phyloP scores from a whole-genome alignment of 1,284 basidiomycete species.

The Salmacisia buchloeana region DNA sequence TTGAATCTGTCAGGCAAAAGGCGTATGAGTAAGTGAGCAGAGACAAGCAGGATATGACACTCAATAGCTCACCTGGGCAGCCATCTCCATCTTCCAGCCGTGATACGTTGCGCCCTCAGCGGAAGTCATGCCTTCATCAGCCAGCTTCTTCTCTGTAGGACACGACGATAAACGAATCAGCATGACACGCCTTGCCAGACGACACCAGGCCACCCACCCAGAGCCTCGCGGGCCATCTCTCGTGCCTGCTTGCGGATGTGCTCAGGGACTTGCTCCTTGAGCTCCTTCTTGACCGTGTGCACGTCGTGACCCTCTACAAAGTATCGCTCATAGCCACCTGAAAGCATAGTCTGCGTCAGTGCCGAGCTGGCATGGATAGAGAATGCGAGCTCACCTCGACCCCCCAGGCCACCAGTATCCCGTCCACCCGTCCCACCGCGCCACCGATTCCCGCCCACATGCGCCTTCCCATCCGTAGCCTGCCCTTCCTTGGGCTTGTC shows the following conservation, averaged over 20 bases:
- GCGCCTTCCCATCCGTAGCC: conserved; percentile 41
- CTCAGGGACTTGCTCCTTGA: conserved; percentile 50
- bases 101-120: conserved; percentile 44
- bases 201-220: conserved; percentile 21
- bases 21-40: neutral
- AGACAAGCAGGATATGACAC: neutral
- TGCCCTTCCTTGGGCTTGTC: conserved; percentile 50
- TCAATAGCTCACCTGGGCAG: conserved; percentile 2
- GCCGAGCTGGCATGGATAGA: neutral
- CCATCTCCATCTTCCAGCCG: conserved; percentile 35
- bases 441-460: conserved; percentile 52
- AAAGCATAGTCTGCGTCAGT: neutral
- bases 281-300: conserved; percentile 43
- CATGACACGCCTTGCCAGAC: neutral
- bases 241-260: conserved; percentile 49
- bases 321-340: conserved; percentile 35
- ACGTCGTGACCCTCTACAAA: conserved; percentile 46
- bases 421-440: conserved; percentile 51
- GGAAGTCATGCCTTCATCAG: conserved; percentile 45
- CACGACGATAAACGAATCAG: neutral
- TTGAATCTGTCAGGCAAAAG: conserved; percentile 26
- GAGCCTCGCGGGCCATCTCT: conserved; percentile 50
- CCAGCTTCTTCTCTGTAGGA: conserved; percentile 30
- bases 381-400: conserved; percentile 22
- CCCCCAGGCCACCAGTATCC: conserved; percentile 50